phyloP scores from a whole-genome alignment of 768 basidiomycete species.

The Macrolepiota albuminosa region DNA sequence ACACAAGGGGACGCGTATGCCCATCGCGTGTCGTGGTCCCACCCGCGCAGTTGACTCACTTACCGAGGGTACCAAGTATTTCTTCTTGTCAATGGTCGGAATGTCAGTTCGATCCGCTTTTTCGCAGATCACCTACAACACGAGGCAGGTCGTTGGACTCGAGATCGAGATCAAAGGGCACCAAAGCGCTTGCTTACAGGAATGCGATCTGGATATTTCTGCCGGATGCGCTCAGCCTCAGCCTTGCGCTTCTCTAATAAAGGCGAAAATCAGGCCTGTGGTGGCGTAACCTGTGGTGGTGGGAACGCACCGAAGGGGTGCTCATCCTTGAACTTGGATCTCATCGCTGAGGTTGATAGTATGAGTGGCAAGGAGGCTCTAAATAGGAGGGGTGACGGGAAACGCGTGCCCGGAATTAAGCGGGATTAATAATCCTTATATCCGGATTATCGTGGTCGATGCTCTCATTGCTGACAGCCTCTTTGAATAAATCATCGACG shows the following conservation, averaged over 20 bases:
- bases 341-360: slow-evolving; percentile 53
- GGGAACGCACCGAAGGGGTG: slow-evolving; percentile 86
- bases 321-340: slow-evolving; percentile 98
- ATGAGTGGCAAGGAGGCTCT: too few species aligned
- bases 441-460: too few species aligned
- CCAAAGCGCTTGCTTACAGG: slow-evolving; percentile 75
- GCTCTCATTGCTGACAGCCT: too few species aligned
- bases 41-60: too few species aligned
- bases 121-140: slow-evolving; percentile 96
- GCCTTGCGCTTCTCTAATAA: slow-evolving; percentile 96
- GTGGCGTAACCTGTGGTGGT: slow-evolving; percentile 17
- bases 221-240: slow-evolving; percentile 95
- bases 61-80: slow-evolving; percentile 97
- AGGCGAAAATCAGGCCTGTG: slow-evolving; percentile 26
- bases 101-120: slow-evolving; percentile 98
- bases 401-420: too few species aligned
- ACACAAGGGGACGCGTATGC: too few species aligned
- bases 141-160: too few species aligned
- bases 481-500: too few species aligned
- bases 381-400: too few species aligned
- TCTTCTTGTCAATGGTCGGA: slow-evolving; percentile 99
- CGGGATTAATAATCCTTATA: too few species aligned
- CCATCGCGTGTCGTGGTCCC: background rate
- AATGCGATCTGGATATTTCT: slow-evolving; percentile 98
- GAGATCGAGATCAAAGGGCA: too few species aligned